Conservation (phyloP, 768 basidiomycete genomes). For the Heimioporus sp. region DNA sequence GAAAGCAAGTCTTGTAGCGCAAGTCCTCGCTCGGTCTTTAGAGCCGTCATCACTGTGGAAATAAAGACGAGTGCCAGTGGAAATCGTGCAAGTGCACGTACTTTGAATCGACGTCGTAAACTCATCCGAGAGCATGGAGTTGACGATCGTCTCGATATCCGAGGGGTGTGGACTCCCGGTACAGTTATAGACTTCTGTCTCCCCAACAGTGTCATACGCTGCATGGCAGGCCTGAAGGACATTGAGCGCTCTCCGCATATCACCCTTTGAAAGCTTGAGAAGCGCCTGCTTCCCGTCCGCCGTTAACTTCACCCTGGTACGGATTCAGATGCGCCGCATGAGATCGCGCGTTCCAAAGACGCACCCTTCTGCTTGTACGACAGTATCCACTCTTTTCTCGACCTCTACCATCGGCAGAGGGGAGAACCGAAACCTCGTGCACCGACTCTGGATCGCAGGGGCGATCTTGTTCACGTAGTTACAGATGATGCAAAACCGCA, state of each 20-base stretch:
- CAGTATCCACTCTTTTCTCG: slow-evolving; percentile 72
- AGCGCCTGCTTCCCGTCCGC: slow-evolving; percentile 86
- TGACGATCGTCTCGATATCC: slow-evolving; percentile 91
- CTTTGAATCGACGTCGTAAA: slow-evolving; percentile 90
- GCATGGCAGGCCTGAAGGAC: slow-evolving; percentile 98
- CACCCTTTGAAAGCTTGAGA: slow-evolving; percentile 92
- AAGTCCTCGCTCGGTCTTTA: slow-evolving; percentile 91
- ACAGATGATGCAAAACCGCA: slow-evolving; percentile 99
- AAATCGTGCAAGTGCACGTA: slow-evolving; percentile 32
- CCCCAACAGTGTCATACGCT: slow-evolving; percentile 86
- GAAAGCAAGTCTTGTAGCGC: slow-evolving; percentile 92
- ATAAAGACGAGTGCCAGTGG: background rate
- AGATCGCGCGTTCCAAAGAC: slow-evolving; percentile 17
- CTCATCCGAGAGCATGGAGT: slow-evolving; percentile 94
- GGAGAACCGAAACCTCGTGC: slow-evolving; percentile 96
- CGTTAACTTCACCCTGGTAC: slow-evolving; percentile 75
- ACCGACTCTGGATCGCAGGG: slow-evolving; percentile 97
- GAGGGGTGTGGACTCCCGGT: slow-evolving; percentile 95
- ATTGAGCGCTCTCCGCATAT: slow-evolving; percentile 96
- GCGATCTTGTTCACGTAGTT: slow-evolving; percentile 99
- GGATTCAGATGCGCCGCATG: background rate
- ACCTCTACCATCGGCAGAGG: slow-evolving; percentile 86
- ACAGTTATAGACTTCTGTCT: slow-evolving; percentile 93
- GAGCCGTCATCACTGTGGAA: slow-evolving; percentile 68
- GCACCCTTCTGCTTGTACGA: slow-evolving; percentile 84